Evolutionary conservation across 2,329 filamentous ascomycete species (phyloP).

Genomic region (Fusarium temperatum): DNA sequence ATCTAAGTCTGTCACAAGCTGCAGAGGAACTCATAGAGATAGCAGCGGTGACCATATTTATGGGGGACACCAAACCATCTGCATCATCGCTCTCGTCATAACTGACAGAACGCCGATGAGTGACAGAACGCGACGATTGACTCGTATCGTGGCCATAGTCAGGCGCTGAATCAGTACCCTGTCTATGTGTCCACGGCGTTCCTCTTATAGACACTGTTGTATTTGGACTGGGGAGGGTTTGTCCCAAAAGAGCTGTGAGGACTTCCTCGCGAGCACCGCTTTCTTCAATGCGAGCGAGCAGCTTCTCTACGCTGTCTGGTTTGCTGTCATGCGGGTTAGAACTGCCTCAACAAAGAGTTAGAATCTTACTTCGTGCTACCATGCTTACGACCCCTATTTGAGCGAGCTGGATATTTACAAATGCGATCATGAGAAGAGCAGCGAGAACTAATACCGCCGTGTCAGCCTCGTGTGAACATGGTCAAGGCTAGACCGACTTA

Average conservation of each 20-base stretch:
- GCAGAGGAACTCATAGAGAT: neutral
- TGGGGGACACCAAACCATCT: neutral
- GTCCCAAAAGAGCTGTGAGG: neutral
- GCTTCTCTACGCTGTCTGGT: slow-evolving; percentile 5
- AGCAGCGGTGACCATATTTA: slow-evolving; percentile 1
- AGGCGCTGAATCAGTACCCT: neutral
- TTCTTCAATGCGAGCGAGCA: slow-evolving; percentile 13
- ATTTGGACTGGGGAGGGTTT: slow-evolving; percentile 9
- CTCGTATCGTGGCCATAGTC: neutral
- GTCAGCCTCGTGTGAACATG: neutral
- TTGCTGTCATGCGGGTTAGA: neutral
- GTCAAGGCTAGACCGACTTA: neutral
- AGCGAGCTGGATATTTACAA: slow-evolving; percentile 13
- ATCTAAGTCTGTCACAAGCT: slow-evolving; percentile 2
- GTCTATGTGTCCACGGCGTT: neutral
- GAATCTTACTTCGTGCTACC: slow-evolving; percentile 5
- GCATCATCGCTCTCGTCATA: neutral
- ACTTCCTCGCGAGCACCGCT: slow-evolving; percentile 9
- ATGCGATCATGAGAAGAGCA: slow-evolving; percentile 6
- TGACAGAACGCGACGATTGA: neutral
- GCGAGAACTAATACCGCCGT: neutral
- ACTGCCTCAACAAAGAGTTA: accelerated
- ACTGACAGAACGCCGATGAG: neutral
- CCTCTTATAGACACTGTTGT: slow-evolving; percentile 1
- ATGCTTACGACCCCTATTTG: slow-evolving; percentile 10